Percentiles rank a stretch among this genome's conserved stretches.
Conservation (phyloP, 2,329 filamentous ascomycete genomes). For the Bipolaris gigantea region DNA sequence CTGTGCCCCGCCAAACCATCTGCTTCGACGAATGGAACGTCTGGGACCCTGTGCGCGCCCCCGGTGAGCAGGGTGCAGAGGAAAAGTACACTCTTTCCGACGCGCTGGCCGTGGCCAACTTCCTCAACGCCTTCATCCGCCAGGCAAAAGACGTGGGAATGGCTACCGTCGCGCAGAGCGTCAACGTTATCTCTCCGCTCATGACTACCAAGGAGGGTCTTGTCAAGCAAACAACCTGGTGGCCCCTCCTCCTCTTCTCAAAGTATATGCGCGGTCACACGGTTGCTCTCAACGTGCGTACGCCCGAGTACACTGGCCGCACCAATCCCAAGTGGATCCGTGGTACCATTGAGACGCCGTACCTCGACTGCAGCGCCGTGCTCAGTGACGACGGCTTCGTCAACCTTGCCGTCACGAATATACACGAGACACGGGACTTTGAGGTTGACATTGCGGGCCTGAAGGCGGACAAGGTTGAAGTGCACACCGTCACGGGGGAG, state of each 20-base stretch:
- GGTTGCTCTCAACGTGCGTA: slow-evolving; percentile 65
- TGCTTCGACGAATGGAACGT: slow-evolving; percentile 89
- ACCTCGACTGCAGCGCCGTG: slow-evolving; percentile 67
- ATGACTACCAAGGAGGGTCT: slow-evolving; percentile 70
- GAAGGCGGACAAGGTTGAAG: slow-evolving; percentile 52
- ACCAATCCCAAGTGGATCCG: slow-evolving; percentile 68
- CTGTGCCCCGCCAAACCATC: slow-evolving; percentile 67
- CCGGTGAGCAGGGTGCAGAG: slow-evolving; percentile 71
- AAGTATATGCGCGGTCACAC: slow-evolving; percentile 74
- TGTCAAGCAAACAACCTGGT: slow-evolving; percentile 74
- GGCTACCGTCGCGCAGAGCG: slow-evolving; percentile 76
- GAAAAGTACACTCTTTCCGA: slow-evolving; percentile 72
- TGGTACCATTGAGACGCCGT: slow-evolving; percentile 68
- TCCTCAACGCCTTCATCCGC: slow-evolving; percentile 75
- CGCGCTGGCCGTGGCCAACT: slow-evolving; percentile 72
- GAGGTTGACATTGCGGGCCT: slow-evolving; percentile 63
- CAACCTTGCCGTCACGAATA: slow-evolving; percentile 73
- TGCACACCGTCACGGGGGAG: slow-evolving; percentile 65
- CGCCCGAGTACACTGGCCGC: slow-evolving; percentile 65
- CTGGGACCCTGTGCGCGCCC: slow-evolving; percentile 73
- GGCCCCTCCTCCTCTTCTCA: slow-evolving; percentile 70
- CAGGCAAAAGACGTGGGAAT: slow-evolving; percentile 72
- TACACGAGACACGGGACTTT: slow-evolving; percentile 62
- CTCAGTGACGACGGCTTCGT: slow-evolving; percentile 62
- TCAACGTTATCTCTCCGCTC: slow-evolving; percentile 76